Conservation (phyloP, 352 stramenopile genomes). For the Ophiocytium majus region DNA sequence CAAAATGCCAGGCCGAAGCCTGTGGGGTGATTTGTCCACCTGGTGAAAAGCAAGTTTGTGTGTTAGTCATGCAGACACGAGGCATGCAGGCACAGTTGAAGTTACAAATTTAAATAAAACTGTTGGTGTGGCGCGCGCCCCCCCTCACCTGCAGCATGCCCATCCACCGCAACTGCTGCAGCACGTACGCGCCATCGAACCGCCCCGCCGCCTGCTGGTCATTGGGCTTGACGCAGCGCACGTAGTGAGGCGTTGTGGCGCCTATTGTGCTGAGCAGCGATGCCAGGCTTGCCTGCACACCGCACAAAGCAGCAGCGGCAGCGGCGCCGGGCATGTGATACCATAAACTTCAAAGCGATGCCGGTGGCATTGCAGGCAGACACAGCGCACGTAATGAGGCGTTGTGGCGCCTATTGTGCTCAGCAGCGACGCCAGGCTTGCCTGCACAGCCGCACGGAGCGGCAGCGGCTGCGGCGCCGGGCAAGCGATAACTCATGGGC, state of each 20-base stretch:
- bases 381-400: slow-evolving; percentile 94
- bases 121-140: neutral
- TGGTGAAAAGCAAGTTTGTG: too few species aligned
- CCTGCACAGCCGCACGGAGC: neutral
- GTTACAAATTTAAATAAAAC: too few species aligned
- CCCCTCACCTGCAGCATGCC: slow-evolving; percentile 38
- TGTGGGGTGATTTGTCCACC: too few species aligned
- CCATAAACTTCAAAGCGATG: too few species aligned
- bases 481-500: too few species aligned
- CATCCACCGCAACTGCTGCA: slow-evolving; percentile 54
- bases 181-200: slow-evolving; percentile 64
- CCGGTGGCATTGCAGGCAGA: too few species aligned
- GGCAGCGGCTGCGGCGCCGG: too few species aligned
- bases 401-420: slow-evolving; percentile 86
- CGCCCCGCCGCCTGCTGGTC: slow-evolving; percentile 72
- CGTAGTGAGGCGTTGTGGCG: slow-evolving; percentile 90
- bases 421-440: slow-evolving; percentile 66
- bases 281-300: slow-evolving; percentile 28
- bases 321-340: too few species aligned
- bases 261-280: slow-evolving; percentile 86
- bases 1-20: too few species aligned
- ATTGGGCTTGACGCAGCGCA: slow-evolving; percentile 98
- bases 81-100: too few species aligned
- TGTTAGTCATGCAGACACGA: too few species aligned
- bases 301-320: neutral